Base-by-base conservation (phyloP, 192 early-diverging fungal species). In the Coemansia sp. region DNA sequence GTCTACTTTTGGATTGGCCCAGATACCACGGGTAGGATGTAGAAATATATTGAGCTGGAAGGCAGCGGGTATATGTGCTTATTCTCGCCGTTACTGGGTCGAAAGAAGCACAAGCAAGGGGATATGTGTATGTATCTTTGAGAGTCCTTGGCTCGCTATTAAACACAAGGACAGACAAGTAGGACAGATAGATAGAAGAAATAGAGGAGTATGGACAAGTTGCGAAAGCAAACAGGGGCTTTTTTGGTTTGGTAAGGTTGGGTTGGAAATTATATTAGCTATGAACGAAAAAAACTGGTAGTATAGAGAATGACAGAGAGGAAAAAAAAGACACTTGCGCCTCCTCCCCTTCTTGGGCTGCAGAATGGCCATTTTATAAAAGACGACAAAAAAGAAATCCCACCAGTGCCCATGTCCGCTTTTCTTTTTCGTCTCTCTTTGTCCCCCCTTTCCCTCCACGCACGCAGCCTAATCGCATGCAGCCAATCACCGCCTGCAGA, bases 401-500 rank as follows among this genome's bases (percentile, higher is more conserved):
- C 44, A 37, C 49, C n/a, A 40, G 38, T 59, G 51, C 19, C 51
- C 57, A 17, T 59, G 57, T 59, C 57, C 57, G 56, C 41, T 13
- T 40, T 67, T 67, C 41, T 50, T 55, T 67, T 19, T 67, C 25
- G 42, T 49, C 25, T 25, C 25, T 20, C 62, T 41, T 12, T 44
- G 8, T 63, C 43, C 44, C 63, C 49, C 50, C 61, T 54, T 40
- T 40, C 53, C 46, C 44, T 68, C 64, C 71, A 58, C 67, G 68
- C 74, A 70, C 45, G 64, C 67, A 65, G 46, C 73, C 63, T 63
- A 64, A 43, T 17, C 61, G 51, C 54, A 22, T 67, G 65, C 69
- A 64, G 74, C 69, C 74, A 69, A 71, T 76, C 69, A 76, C 20
- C 53, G 68, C 68, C 37, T 67, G 74, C 74, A 70, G 68, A 53